Percentiles rank a stretch among this genome's conserved stretches.
Conservation (phyloP, 1,284 basidiomycete species). For the Microstroma glucosiphilum region DNA sequence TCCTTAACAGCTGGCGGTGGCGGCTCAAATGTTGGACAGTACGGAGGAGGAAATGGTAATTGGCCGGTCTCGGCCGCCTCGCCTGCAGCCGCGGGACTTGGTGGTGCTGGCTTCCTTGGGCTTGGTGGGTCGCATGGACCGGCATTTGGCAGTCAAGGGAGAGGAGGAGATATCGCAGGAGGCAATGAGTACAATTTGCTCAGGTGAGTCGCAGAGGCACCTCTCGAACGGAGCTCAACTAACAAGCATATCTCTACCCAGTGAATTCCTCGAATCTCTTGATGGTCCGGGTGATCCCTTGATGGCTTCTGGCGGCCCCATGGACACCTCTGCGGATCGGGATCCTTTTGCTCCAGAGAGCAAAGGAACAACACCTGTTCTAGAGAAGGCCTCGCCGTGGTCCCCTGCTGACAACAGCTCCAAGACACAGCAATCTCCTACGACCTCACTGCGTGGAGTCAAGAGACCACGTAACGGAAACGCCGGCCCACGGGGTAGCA, state of each 20-base stretch:
- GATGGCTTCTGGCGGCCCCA: not conserved
- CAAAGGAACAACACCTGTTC: not conserved
- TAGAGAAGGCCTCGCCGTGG: not conserved
- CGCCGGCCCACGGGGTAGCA: too few relatives aligned
- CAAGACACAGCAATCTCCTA: not conserved
- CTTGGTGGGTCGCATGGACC: conserved; percentile 27
- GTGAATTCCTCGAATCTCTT: conserved; percentile 45
- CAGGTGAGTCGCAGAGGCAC: not conserved
- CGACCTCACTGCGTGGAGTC: not conserved
- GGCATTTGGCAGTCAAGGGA: conserved; percentile 12
- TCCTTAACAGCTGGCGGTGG: not conserved
- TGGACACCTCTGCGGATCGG: not conserved
- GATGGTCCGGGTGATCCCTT: conserved; percentile 21
- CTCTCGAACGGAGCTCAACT: too few relatives aligned
- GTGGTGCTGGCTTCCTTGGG: conserved; percentile 44
- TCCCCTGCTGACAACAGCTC: not conserved
- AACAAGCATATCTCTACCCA: too few relatives aligned
- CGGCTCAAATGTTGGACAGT: too few relatives aligned
- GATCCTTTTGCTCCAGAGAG: not conserved
- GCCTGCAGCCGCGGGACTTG: conserved; percentile 17
- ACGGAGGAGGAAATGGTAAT: too few relatives aligned
- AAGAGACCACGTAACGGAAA: too few relatives aligned
- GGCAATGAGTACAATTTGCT: conserved; percentile 43
- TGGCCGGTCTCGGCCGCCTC: not conserved
- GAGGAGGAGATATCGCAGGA: conserved; percentile 37